phyloP scores from a whole-genome alignment of 805 yeast genomes.

The Teunomyces kruisii region DNA sequence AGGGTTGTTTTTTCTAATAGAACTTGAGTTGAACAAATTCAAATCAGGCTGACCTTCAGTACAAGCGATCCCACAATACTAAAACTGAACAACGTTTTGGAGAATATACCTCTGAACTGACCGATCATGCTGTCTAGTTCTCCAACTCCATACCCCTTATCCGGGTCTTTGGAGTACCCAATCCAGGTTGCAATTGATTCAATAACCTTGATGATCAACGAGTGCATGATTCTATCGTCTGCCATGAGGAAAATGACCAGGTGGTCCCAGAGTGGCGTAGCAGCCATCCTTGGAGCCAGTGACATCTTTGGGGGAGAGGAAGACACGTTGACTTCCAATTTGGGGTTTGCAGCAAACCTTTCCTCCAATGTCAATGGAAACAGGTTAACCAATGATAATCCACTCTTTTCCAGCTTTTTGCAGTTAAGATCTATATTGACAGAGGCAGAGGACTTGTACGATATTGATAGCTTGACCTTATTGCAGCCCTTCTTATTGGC shows the following conservation, averaged over 20 bases:
- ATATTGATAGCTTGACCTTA: constrained; percentile 69
- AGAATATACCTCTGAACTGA: neutral
- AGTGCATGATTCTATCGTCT: constrained; percentile 81
- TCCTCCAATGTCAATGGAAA: constrained; percentile 28
- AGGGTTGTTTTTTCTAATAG: neutral
- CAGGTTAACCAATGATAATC: constrained; percentile 36
- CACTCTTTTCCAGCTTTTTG: constrained; percentile 74
- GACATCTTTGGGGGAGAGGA: constrained; percentile 49
- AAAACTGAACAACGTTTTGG: neutral
- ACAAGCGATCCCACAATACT: neutral
- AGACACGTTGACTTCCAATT: constrained; percentile 25
- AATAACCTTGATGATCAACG: constrained; percentile 79
- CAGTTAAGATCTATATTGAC: constrained; percentile 72
- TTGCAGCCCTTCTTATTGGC: constrained; percentile 85
- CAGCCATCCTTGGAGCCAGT: constrained; percentile 76
- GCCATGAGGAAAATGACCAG: constrained; percentile 77
- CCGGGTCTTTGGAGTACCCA: neutral
- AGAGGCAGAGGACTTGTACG: constrained; percentile 48
- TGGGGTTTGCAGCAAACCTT: constrained; percentile 17
- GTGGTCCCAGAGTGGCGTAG: constrained; percentile 76
- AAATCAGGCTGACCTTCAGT: neutral
- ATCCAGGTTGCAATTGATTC: constrained; percentile 58
- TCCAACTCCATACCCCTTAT: constrained; percentile 5
- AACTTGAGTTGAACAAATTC: neutral
- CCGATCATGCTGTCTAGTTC: neutral